A percentile compares a stretch with the other conserved stretches of the same genome.
phyloP scores from a whole-genome alignment of 2,329 filamentous ascomycete genomes.

The Teratosphaeriaceae sp. region DNA sequence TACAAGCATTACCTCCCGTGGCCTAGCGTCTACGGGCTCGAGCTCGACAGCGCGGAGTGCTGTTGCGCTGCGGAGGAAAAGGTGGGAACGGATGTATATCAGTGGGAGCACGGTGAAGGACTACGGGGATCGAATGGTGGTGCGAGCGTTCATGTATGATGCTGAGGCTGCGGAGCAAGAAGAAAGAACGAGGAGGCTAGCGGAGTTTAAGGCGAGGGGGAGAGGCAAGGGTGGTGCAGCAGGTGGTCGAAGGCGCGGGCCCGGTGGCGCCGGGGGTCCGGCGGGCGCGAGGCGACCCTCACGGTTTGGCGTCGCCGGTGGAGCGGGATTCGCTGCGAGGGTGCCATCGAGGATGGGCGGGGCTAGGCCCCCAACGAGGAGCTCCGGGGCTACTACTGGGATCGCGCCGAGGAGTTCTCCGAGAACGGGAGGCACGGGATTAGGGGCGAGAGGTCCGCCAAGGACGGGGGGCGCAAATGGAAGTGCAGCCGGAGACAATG shows the following conservation, averaged over 20 bases:
- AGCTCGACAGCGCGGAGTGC: conserved; percentile 9
- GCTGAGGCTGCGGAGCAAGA: conserved; percentile 8
- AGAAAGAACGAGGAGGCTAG: conserved; percentile 6
- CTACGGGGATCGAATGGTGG: conserved; percentile 16
- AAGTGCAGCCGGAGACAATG: no score
- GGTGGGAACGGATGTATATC: conserved; percentile 12
- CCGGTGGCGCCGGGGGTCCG: background rate
- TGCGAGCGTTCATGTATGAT: conserved; percentile 18
- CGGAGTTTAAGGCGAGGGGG: conserved; percentile 4
- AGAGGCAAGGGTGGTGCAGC: background rate
- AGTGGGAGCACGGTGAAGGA: conserved; percentile 15
- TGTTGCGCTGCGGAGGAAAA: conserved; percentile 10
- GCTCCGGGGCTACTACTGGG: no score
- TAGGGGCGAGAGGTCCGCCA: background rate
- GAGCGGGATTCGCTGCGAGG: background rate
- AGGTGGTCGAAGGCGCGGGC: background rate
- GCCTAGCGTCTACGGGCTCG: conserved; percentile 2
- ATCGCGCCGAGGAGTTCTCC: no score
- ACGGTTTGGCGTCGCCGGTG: background rate
- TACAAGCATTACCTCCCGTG: conserved; percentile 9
- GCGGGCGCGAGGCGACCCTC: background rate
- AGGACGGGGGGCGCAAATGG: background rate
- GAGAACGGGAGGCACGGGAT: background rate
- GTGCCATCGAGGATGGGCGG: background rate
- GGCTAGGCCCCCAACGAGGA: no score